Base-by-base conservation (phyloP, 2,329 filamentous ascomycete genomes). In the Sarocladium strictum region DNA sequence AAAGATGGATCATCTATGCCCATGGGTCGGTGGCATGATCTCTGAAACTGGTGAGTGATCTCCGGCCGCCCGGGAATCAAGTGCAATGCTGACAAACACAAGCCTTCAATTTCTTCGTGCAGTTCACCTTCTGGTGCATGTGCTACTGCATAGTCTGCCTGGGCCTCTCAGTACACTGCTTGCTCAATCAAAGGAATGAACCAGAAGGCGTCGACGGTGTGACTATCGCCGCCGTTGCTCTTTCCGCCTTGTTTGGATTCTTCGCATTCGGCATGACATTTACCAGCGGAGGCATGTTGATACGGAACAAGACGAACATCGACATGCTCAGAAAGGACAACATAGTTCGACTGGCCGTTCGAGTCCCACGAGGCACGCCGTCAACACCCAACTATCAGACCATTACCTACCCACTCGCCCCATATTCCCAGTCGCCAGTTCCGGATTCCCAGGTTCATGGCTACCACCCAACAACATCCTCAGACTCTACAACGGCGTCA, bases 1-100 rank as follows among this genome's bases (percentile, higher is more conserved):
- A 38, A 94, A 94, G 64, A 94, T 97, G 87, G 93, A 97, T 59
- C 93, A 97, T 65, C 94, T 92, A 63, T 99, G 94, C 64, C 94
- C 93, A 0, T 97, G 87, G 88, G 92, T 96, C n/a, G 93, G 93
- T 3, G 94, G 93, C 21, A 89, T 96, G 60, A 85, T 99, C 10
- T 87, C 85, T 0, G 92, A 97, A 67, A 91, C 84, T 1, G 84
- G 80, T 83, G 63, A 66, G 80, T 69, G 38, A 43, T n/a, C n/a
- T n/a, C n/a, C n/a, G n/a, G n/a, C n/a, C n/a, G n/a, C n/a, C n/a
- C n/a, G n/a, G n/a, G n/a, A n/a, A n/a, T 35, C 5, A n/a, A 14
- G 21, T 23, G 29, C 2, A 35, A n/a, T 1, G 21, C 21, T 49
- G 23, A 55, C 53, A 3, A n/a, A 1, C 12, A 23, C 6, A 55